A percentile compares a stretch with the other conserved stretches of the same genome.
These are phyloP conservation scores for Candolleomyces eurysporus DNA, from an alignment of 768 basidiomycete species.

Conservation along the genomic window DNA sequence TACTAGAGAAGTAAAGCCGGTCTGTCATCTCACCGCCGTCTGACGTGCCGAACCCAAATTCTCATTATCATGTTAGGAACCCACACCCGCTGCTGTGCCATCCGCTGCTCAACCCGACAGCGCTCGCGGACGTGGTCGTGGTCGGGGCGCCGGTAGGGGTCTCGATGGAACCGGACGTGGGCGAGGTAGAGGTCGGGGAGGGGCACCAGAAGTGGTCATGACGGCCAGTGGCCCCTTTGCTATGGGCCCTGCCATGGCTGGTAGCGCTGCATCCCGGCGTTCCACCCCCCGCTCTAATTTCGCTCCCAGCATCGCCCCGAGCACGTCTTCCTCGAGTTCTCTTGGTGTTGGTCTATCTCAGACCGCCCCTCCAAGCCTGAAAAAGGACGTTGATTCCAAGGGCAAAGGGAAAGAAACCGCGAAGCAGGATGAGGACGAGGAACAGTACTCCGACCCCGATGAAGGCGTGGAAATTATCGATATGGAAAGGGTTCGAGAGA, in stretches of 20 bases:
- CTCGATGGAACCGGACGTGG: slow-evolving; percentile 28
- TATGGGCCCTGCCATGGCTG: slow-evolving; percentile 75
- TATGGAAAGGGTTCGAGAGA: slow-evolving; percentile 69
- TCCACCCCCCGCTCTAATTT: slow-evolving; percentile 56
- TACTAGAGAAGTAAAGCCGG: slow-evolving; percentile 63
- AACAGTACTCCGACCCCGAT: slow-evolving; percentile 83
- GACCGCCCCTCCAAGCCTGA: slow-evolving; percentile 48
- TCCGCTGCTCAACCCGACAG: slow-evolving; percentile 23
- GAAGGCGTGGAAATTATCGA: slow-evolving; percentile 87
- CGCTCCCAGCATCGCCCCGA: slow-evolving; percentile 41
- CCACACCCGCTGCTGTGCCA: slow-evolving; percentile 28
- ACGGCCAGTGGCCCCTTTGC: slow-evolving; percentile 86
- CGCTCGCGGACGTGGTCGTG: slow-evolving; percentile 44
- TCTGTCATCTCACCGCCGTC: slow-evolving; percentile 26
- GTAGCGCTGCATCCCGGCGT: slow-evolving; percentile 47
- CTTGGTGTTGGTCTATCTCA: slow-evolving; percentile 51
- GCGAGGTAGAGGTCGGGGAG: slow-evolving; percentile 53
- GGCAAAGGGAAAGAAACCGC: slow-evolving; percentile 25
- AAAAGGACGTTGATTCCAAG: slow-evolving; percentile 35
- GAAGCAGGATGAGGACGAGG: slow-evolving; percentile 49
- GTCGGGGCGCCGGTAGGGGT: slow-evolving; percentile 46
- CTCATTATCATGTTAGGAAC: slow-evolving; percentile 42
- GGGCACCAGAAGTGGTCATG: slow-evolving; percentile 63
- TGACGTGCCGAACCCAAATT: not conserved
- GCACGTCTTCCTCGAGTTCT: slow-evolving; percentile 32